Evolutionary conservation across 306 rosid species (phyloP), one percentile per base, ranked within the genome.

Genomic region (Rosa rugosa): DNA sequence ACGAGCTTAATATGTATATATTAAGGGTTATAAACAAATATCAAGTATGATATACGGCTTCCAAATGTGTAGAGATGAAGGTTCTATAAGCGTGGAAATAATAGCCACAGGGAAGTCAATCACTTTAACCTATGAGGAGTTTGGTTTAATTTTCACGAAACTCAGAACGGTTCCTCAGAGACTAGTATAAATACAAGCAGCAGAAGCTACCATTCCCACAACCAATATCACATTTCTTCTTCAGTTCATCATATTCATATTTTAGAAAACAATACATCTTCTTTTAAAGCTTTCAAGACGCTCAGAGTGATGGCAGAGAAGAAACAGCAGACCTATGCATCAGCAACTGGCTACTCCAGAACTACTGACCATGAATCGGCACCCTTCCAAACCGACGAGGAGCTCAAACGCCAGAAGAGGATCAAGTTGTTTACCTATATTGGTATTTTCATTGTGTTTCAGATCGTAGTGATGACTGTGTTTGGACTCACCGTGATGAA

Each of bases 401-500:
- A 72, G 22, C 36, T 17, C 1, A 72, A 17, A 4, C 44, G 16
- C 16, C 16, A 49, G 4, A 11, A 72, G 53, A 72, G 62, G 16
- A 27, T 64, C 54, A 70, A 45, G 12, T 11, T 23, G 54, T 27
- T 27, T 42, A 22, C 41, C 16, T 42, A 11, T 23, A 45, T 70
- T 8, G 75, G 36, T 25, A 34, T 51, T 23, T 23, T 22, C 18
- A 25, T 31, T 70, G 54, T 46, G 56, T 46, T 70, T 22, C 40
- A 45, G 74, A 45, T 42, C 57, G 22, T 23, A 44, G 50, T 11
- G 20, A 44, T 70, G 56, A 4, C 42, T 0, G 20, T 46, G 13
- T 44, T 45, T 70, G 74, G 31, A 1, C 75, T 36, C 7, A 53
- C n/a, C 5, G 57, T 77, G 16, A 68, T 77, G 80, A 23, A 44